Evolutionary conservation across 2,329 filamentous ascomycete genomes (phyloP), one percentile per base, ranked within the genome.

Genomic region (Lojkania enalia): DNA sequence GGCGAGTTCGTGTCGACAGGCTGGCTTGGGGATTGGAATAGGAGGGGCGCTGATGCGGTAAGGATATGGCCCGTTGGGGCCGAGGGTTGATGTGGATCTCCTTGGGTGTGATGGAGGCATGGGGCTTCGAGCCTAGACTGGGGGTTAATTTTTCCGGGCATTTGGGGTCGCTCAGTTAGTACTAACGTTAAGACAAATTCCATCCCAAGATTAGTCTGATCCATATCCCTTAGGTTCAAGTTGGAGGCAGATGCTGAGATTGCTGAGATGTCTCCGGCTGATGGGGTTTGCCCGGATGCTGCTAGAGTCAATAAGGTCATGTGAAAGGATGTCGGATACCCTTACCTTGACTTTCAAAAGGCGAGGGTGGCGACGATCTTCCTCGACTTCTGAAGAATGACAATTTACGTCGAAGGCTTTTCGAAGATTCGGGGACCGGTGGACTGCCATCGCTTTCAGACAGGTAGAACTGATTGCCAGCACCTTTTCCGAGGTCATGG

Each of bases 111-210:
- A 2, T 54, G 47, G 13, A 69, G 57, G 46, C 66, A 70, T 0
- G 67, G 67, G 12, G 46, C 54, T 52, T 70, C 67, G 30, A 70
- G 65, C 35, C 64, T 67, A 20, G 20, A 18, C 14, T 6, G 2
- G 5, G 18, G 11, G 35, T 58, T 20, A 51, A 45, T 18, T 5
- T n/a, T 18, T 2, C n/a, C n/a, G n/a, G 13, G 14, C 1, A 29
- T 20, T 20, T 12, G 14, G 19, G 27, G 23, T 20, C 13, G 13
- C 33, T 6, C 29, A 3, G 27, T 23, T 23, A 31, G 12, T 20
- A 56, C 61, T 41, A 51, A 68, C 63, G 59, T 63, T n/a, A 71
- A 40, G 7, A 70, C 61, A 37, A 71, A 70, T 20, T 69, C 67
- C 46, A 61, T 57, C 19, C 57, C 60, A 2, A 62, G 25, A 16